Base-by-base conservation (phyloP, 352 stramenopile species). In the Plasmopara halstedii region DNA sequence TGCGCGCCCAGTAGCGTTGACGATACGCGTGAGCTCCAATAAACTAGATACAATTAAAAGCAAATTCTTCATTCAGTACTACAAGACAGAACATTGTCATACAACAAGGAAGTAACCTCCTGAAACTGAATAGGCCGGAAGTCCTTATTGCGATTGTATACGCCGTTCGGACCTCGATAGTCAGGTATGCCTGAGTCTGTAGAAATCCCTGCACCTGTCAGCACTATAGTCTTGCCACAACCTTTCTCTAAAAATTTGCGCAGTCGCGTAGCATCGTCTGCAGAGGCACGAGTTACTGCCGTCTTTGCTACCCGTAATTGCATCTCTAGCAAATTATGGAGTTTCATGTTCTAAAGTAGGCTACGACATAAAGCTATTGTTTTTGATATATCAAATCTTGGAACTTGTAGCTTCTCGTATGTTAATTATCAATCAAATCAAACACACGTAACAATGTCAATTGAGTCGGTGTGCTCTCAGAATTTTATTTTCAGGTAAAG, bases 121-220 rank as follows among this genome's bases (percentile, higher is more conserved):
- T 97, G 85, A 68, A 98, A 97, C 58, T 97, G 87, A 52, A 98
- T 96, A 25, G 96, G 94, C 51, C 95, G 95, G 29, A 88, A 90
- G 72, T 98, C 90, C 32, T 88, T 88, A 50, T 88, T 87, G 51
- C 81, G 70, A 61, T 94, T 90, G 73, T 98, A 99, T 13, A 95
- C 94, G 47, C 94, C 95, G 19, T 94, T 83, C 17, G 90, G 84
- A 6, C 94, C 95, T 34, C 96, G 72, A 65, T 99, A 99, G 66
- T 99, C 96, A 0, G 96, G 94, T 65, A 98, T 98, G 9, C 95
- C 95, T 17, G 81, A 97, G 62, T 97, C 94, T 14, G 95, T 98
- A 8, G 87, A 97, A 35, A 99, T 87, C n/a, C 95, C 95, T 0
- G 95, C 95, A 18, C 95, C 95, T 0, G 93, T 98, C 27, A 99